Evolutionary conservation across 139 green algal genomes (phyloP).

Genomic region (Micractinium sp.): DNA sequence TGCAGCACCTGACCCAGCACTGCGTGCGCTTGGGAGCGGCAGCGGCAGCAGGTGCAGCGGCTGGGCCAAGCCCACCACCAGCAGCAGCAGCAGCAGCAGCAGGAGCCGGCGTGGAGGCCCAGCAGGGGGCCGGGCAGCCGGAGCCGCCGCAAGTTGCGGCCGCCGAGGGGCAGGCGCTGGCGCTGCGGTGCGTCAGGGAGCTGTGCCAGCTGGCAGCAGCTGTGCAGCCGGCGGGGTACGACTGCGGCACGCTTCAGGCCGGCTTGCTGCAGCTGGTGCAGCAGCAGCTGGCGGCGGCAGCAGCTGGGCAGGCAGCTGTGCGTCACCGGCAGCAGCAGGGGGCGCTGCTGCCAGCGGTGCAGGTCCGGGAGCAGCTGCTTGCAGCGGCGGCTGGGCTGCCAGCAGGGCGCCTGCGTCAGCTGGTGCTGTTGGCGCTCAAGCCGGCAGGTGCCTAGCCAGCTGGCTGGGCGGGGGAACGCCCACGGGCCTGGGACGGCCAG

Average conservation of each 20-base stretch:
- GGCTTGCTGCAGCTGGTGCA: conserved; percentile 16
- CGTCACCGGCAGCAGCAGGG: neutral
- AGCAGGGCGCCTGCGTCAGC: neutral
- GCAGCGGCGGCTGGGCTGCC: neutral
- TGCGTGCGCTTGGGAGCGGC: neutral
- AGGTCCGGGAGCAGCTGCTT: conserved; percentile 7
- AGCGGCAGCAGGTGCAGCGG: neutral
- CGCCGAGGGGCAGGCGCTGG: conserved; percentile 13
- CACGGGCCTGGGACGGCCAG: too few species aligned
- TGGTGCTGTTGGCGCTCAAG: neutral
- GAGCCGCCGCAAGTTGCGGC: neutral
- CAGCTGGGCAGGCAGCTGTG: neutral
- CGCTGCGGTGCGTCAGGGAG: conserved; percentile 14
- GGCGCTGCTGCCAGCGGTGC: neutral
- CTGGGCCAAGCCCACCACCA: neutral
- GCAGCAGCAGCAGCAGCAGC: neutral
- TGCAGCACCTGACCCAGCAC: conserved; percentile 17
- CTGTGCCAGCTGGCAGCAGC: conserved; percentile 19
- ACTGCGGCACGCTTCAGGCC: conserved; percentile 11
- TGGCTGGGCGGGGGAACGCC: neutral
- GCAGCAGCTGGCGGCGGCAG: neutral
- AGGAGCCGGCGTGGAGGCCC: neutral
- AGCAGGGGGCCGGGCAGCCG: neutral
- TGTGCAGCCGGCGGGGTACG: conserved; percentile 2
- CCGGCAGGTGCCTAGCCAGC: neutral